Base-by-base conservation (phyloP, 1,284 basidiomycete species). In the Marasmius oreades region DNA sequence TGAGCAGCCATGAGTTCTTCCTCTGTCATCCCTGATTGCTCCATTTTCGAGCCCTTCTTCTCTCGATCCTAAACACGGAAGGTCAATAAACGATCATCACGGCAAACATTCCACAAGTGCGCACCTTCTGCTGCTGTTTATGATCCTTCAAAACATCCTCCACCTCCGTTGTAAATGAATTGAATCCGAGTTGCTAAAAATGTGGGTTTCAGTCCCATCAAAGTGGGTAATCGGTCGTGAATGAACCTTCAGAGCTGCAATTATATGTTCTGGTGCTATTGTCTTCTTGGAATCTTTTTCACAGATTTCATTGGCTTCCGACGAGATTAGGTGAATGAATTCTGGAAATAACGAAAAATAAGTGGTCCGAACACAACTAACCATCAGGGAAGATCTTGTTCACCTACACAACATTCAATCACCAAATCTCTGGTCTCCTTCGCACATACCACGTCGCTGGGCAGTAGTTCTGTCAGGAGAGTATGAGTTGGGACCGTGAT, bases 231-330 rank as follows among this genome's bases (percentile, higher is more conserved):
- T 55, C 22, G 36, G n/a, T n/a, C 28, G n/a, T n/a, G 34, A 37
- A 61, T 80, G 48, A 57, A 93, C 94, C 77, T 94, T 93, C 52
- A 99, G 77, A 5, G 96, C 97, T 36, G 84, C 79, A 44, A 98
- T 89, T 48, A 99, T 95, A 69, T 99, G 96, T 67, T 99, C 96
- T 1, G 97, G 96, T 3, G 95, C 93, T 64, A 99, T 99, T 0
- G 96, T 99, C 79, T 99, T 99, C 78, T 98, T 98, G n/a, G 92
- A 90, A 67, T 95, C 94, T 70, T 93, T 89, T 68, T 99, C 97
- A 71, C 97, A 99, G 58, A 98, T 93, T 63, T 98, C 94, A 73
- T 99, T 99, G 53, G 95, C 92, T 72, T 98, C 95, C 6, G 95
- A 95, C 14, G 97, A 97, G 68, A 99, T 90, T 69, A 99, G 77